Percentiles rank a stretch among this genome's conserved stretches.
Conservation (phyloP, 2,329 filamentous ascomycete species). For the Fusarium chlamydosporum region DNA sequence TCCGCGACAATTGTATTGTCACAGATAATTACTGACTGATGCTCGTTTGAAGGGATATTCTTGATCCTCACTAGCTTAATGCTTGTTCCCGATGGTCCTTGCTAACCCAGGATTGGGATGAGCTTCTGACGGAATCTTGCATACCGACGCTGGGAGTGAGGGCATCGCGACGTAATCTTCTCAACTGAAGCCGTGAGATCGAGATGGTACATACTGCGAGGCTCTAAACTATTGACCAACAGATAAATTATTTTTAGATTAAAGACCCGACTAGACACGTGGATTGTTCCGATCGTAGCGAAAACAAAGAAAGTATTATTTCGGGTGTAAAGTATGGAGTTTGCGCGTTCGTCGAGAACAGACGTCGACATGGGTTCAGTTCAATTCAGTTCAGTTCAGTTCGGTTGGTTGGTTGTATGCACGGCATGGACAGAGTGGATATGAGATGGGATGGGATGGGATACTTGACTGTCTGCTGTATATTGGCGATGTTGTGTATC, state of each 20-base stretch:
- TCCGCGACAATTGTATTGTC: neutral
- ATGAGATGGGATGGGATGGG: neutral
- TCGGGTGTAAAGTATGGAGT: neutral
- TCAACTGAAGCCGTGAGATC: slow-evolving; percentile 1
- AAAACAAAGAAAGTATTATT: neutral
- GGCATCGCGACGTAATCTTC: slow-evolving; percentile 1
- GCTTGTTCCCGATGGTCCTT: slow-evolving; percentile 14
- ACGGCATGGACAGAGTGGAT: slow-evolving; percentile 24
- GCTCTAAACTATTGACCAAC: neutral
- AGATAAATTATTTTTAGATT: slow-evolving; percentile 1
- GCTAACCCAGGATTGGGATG: slow-evolving; percentile 8
- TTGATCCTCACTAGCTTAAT: neutral
- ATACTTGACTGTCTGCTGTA: neutral
- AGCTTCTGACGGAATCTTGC: slow-evolving; percentile 13
- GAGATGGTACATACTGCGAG: slow-evolving; percentile 10
- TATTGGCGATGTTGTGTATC: slow-evolving; percentile 15
- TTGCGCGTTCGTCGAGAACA: slow-evolving; percentile 11
- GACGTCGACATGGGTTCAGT: slow-evolving; percentile 22
- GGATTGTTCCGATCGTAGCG: neutral
- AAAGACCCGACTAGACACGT: neutral
- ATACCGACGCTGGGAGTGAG: slow-evolving; percentile 15
- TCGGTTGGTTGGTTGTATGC: slow-evolving; percentile 21
- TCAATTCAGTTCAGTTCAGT: neutral
- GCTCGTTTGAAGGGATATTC: slow-evolving; percentile 7
- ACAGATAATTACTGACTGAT: slow-evolving; percentile 9